Conservation (phyloP, 805 yeast species). For the Wickerhamomyces sydowiorum region DNA sequence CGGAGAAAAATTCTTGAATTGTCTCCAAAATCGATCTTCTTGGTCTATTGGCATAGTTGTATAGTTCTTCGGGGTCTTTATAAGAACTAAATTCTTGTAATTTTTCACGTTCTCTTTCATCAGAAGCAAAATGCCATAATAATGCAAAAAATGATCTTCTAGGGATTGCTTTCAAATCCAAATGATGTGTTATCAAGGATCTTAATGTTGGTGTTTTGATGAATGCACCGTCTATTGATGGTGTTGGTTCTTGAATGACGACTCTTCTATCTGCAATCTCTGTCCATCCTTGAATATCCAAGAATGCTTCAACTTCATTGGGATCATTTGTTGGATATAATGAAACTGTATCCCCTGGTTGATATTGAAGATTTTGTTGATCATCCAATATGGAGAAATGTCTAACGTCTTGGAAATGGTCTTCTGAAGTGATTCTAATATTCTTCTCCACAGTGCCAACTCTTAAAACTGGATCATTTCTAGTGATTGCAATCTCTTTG, state of each 20-base stretch:
- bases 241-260: constrained; percentile 19
- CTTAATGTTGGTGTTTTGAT: constrained; percentile 62
- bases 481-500: constrained; percentile 23
- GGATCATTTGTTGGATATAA: constrained; percentile 71
- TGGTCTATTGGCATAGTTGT: constrained; percentile 90
- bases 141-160: constrained; percentile 73
- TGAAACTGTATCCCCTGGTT: constrained; percentile 79
- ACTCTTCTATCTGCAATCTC: constrained; percentile 60
- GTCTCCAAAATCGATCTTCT: constrained; percentile 83
- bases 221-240: constrained; percentile 51
- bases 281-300: constrained; percentile 71
- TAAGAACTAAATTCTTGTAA: constrained; percentile 66
- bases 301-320: constrained; percentile 54
- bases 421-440: constrained; percentile 54
- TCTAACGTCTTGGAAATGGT: constrained; percentile 91
- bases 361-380: constrained; percentile 28
- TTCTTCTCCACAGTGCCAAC: constrained; percentile 47
- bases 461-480: constrained; percentile 21
- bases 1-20: constrained; percentile 70
- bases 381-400: constrained; percentile 40
- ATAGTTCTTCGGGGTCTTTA: constrained; percentile 75
- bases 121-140: constrained; percentile 71
- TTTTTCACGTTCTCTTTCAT: constrained; percentile 69
- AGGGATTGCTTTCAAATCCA: constrained; percentile 82
- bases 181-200: constrained; percentile 66